Conservation (phyloP, 1,284 basidiomycete species). For the Trichosporon sp. region DNA sequence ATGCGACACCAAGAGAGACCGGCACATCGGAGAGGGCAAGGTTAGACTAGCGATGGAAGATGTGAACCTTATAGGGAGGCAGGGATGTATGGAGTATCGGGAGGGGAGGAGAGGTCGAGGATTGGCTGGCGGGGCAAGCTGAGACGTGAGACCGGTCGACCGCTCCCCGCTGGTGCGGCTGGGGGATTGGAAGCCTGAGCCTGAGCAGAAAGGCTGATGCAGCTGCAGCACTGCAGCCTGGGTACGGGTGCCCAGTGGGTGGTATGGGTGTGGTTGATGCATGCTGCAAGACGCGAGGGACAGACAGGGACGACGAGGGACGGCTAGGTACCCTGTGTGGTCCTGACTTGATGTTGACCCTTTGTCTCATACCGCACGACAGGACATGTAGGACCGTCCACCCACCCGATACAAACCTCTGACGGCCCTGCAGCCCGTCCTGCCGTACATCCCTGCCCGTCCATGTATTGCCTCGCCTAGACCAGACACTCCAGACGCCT, state of each 20-base stretch:
- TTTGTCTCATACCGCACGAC: conserved; percentile 13
- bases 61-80: conserved; percentile 10
- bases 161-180: neutral
- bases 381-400: conserved; percentile 2
- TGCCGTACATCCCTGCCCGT: conserved; percentile 11
- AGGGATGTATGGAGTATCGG: conserved; percentile 1
- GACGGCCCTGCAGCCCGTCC: conserved; percentile 10
- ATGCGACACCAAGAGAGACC: neutral
- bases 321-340: conserved; percentile 12
- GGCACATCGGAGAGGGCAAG: neutral
- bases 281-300: neutral
- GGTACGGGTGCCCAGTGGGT: too few species aligned
- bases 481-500: too few species aligned
- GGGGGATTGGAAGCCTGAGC: too few species aligned
- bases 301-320: neutral
- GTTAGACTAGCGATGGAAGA: conserved; percentile 17
- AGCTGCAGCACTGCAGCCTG: too few species aligned
- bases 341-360: neutral
- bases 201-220: too few species aligned
- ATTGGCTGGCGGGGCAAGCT: conserved; percentile 4
- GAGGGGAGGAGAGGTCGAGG: neutral
- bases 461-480: neutral
- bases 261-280: too few species aligned
- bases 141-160: conserved; percentile 17
- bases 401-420: conserved; percentile 6